Percentiles rank a stretch among this genome's conserved stretches.
These are phyloP conservation scores for Yamadazyma sp. DNA, from an alignment of 1,139 yeast species.

Conservation along the genomic window DNA sequence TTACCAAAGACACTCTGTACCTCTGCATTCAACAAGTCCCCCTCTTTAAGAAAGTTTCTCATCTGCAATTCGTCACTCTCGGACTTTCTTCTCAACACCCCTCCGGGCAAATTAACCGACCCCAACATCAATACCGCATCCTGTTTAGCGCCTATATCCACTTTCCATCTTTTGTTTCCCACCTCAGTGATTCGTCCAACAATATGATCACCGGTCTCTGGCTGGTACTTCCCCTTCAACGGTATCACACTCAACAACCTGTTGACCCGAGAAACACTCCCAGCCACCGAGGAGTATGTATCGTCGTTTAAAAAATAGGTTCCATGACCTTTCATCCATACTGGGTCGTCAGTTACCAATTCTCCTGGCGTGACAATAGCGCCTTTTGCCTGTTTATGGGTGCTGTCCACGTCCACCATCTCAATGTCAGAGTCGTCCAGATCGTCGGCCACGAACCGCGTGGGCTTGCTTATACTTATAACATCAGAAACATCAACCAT, in stretches of 20 bases:
- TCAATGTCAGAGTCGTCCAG: conserved; percentile 28
- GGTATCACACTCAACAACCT: conserved; percentile 84
- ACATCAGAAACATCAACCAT: conserved; percentile 31
- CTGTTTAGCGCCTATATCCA: conserved; percentile 90
- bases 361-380: conserved; percentile 93
- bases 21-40: conserved; percentile 95
- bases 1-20: conserved; percentile 87
- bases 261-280: conserved; percentile 83
- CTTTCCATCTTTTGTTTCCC: conserved; percentile 93
- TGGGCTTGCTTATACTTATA: conserved; percentile 40
- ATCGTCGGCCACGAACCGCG: conserved; percentile 10
- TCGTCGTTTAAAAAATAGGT: conserved; percentile 72
- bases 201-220: conserved; percentile 96
- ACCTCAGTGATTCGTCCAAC: conserved; percentile 95
- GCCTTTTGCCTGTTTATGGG: conserved; percentile 10
- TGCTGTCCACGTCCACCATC: conserved; percentile 29
- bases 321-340: conserved; percentile 99
- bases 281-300: conserved; percentile 92
- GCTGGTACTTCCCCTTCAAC: conserved; percentile 79
- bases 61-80: conserved; percentile 96
- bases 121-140: conserved; percentile 93
- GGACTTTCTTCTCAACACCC: conserved; percentile 87
- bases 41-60: conserved; percentile 92
- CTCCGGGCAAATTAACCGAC: conserved; percentile 96
- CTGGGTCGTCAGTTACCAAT: conserved; percentile 88